Evolutionary conservation across 2,329 filamentous ascomycete genomes (phyloP), one percentile per base, ranked within the genome.

Genomic region (Xylariaceae sp.): DNA sequence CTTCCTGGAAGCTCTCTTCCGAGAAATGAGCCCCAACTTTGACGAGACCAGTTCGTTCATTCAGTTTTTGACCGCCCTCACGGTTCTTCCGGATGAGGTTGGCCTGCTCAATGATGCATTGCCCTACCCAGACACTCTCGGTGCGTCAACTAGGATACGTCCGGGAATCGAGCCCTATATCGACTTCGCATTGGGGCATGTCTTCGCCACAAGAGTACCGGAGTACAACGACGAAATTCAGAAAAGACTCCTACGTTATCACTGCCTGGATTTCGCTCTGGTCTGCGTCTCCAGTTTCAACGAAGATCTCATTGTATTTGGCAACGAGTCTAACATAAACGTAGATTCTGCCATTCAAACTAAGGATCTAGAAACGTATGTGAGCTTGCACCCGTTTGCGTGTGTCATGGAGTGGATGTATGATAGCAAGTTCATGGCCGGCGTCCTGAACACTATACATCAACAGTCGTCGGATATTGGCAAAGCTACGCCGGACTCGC

Each of bases 341-440:
- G 86, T 96, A 13, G 92, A 97, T 71, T 76, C 82, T 8, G 84
- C 88, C 13, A 90, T 96, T 64, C 82, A 82, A 48, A 82, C 90
- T 3, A 88, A 87, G 2, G 89, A 89, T 58, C 78, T 97, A 3
- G 84, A 86, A 53, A 82, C 83, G 4, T 99, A 99, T 71, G 86
- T 94, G 60, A 85, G 86, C 23, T 82, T 96, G 56, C 95, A 99
- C 75, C 93, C 95, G 0, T 99, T 97, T 69, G 87, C 90, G 2
- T 86, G 95, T 60, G 88, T 96, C 13, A 97, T 97, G 89, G 94
- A 99, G 71, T 97, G 94, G 92, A 84, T 99, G 75, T 96, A 96
- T 74, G 97, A 96, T 71, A 90, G 95, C 69, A 90, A 88, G 64
- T 90, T 97, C 18, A 85, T 96, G 68, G 84, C 83, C 64, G 84